Evolutionary conservation across 2,329 filamentous ascomycete species (phyloP).

Genomic region (Cladophialophora psammophila): DNA sequence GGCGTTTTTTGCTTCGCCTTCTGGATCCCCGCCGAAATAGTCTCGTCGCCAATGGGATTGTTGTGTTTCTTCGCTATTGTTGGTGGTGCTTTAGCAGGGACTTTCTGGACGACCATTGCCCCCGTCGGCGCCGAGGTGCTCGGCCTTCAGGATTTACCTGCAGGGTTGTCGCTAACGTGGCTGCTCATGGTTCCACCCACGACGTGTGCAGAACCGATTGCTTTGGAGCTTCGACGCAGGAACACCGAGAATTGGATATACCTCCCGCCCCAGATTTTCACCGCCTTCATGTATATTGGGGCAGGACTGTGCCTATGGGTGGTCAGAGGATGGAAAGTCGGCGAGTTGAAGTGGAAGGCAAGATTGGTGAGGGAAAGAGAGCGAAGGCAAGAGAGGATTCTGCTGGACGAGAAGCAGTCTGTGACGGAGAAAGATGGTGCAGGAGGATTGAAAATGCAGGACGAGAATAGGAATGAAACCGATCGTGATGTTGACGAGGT

Average conservation of each 20-base stretch:
- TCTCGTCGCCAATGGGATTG: conserved; percentile 53
- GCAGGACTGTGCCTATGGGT: conserved; percentile 59
- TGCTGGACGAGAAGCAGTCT: conserved; percentile 21
- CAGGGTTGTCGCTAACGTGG: conserved; percentile 66
- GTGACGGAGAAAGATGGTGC: background rate
- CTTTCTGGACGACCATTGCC: conserved; percentile 65
- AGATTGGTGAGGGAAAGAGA: conserved; percentile 19
- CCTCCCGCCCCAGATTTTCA: conserved; percentile 60
- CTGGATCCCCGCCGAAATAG: conserved; percentile 67
- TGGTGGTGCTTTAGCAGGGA: conserved; percentile 65
- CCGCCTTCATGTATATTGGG: conserved; percentile 66
- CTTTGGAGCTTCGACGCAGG: conserved; percentile 61
- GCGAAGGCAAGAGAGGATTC: conserved; percentile 21
- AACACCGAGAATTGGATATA: conserved; percentile 45
- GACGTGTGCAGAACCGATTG: conserved; percentile 63
- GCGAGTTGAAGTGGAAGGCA: conserved; percentile 41
- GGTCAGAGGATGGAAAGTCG: conserved; percentile 51
- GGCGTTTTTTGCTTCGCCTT: conserved; percentile 67
- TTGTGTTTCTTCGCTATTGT: conserved; percentile 67
- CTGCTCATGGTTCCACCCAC: conserved; percentile 63
- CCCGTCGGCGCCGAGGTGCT: conserved; percentile 69
- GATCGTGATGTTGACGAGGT: conserved; percentile 19
- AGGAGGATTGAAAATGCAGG: background rate
- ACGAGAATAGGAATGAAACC: background rate
- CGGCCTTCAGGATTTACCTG: conserved; percentile 64